Evolutionary conservation across 208 protist species (phyloP), one percentile per base, ranked within the genome.

Genomic region (Leishmania gerbilli): DNA sequence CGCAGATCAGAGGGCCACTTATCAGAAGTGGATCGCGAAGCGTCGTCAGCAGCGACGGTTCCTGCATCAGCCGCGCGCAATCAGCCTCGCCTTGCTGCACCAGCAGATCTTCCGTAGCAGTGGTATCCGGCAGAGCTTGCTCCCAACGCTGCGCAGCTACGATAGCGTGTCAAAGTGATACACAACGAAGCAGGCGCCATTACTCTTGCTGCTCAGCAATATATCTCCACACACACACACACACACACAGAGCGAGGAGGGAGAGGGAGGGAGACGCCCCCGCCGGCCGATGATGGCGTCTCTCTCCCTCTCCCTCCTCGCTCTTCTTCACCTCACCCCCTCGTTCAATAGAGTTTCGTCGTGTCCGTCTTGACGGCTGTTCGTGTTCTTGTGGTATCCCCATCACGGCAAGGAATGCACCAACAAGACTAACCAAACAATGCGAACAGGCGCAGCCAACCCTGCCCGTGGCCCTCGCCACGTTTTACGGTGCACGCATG

Each of bases 51-150:
- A 93, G 71, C 78, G 86, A 17, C 76, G 89, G 9, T 91, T 92
- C 69, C 58, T 85, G 69, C 76, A 71, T 40, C 89, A 82, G 47
- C 93, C 94, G 49, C 84, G 88, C 31, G 94, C 94, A 3, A 88
- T 95, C 56, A 92, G 87, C 47, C 64, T 95, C 64, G 95, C 92
- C 60, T 79, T 96, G 78, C 71, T 97, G 80, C 93, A 97, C 68
- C 93, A 96, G 65, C 91, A 95, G 67, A 95, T 97, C 47, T 97
- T 97, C 79, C 93, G 95, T 53, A 95, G 87, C 69, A 87, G 88
- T 72, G 95, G 95, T 11, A 86, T 95, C 67, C 90, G 95, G 6
- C 86, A 89, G 62, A 92, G 90, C 79, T 85, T 97, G 34, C 68
- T 97, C 37, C 95, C 95, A 24, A 93, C 95, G 17, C 77, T 95